Base-by-base conservation (phyloP, 2,329 filamentous ascomycete species). In the Falciphora oryzae region DNA sequence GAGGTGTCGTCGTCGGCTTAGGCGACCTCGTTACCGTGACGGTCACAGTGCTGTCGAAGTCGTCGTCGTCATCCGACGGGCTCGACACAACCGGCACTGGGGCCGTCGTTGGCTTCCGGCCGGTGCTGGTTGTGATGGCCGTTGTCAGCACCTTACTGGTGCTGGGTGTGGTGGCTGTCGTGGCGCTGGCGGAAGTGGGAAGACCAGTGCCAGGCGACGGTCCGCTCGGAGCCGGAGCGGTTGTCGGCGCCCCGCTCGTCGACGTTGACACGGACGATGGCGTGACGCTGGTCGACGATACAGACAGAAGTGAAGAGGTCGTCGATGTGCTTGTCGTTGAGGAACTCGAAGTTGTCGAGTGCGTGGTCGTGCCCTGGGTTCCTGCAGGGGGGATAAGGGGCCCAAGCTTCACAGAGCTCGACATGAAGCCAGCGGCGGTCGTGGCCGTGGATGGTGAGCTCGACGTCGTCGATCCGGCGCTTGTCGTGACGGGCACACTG, bases 31-130 rank as follows among this genome's bases (percentile, higher is more conserved):
- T 53, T 8, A 53, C 44, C 7, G 44, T 53, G 59, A 73, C 70
- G 62, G 78, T 78, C 68, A 67, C 66, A 65, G 69, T 72, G 27
- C 75, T 62, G 63, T 75, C 74, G 65, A 75, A 71, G 66, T 73
- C 74, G 66, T 75, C 73, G 65, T 74, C 44, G 5, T 53, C 44
- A 53, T 53, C 44, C 44, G 32, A 32, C 5, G 32, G 32, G 5
- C 11, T 32, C 32, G 32, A 11, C 32, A 5, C 32, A 5, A 11
- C 11, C 11, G 22, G 44, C 44, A 25, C 44, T 11, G 44, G n/a
- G 8, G 44, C n/a, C 22, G 44, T 25, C 1, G 22, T 25, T 6
- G 44, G 22, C 44, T 53, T 53, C 44, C 10, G 44, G 7, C 22
- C 14, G 44, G 7, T 53, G 44, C 44, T 53, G 44, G 22, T n/a